Base-by-base conservation (phyloP, 2,329 filamentous ascomycete genomes). In the Apiospora marii region DNA sequence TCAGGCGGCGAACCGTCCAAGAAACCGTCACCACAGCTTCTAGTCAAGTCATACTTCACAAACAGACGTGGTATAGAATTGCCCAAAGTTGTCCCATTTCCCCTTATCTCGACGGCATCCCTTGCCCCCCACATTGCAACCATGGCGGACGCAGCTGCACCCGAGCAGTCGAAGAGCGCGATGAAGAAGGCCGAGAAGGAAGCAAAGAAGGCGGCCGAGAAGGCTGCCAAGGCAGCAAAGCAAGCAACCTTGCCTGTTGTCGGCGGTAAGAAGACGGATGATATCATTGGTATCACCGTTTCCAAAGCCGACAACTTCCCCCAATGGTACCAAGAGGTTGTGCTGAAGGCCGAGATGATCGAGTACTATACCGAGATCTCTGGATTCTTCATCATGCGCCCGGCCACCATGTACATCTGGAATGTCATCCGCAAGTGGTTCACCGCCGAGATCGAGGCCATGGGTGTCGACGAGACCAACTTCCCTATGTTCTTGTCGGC, bases 251-350 rank as follows among this genome's bases (percentile, higher is more conserved):
- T 90, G 70, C 84, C 88, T 37, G 83, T 90, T 34, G 87, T 88
- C 46, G 84, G 88, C 71, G 87, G 61, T 34, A 72, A 72, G 69
- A 74, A 72, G 61, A 78, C 84, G 13, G 89, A 90, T 80, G 89
- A 91, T 75, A 90, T 97, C 76, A 97, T 96, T 78, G 95, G 95
- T 76, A 98, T 98, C 79, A 96, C 95, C 75, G 91, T 93, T 74
- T 88, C 89, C 75, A 98, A 98, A 85, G 87, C 92, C 68, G 92
- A 93, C 68, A 94, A 98, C 85, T 96, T 99, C 82, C 89, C 94
- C 69, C 91, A 92, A 84, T 99, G 96, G 96, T 99, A 99, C 85
- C 94, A 98, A 85, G 96, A 99, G 85, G 94, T 98, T 74, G 93
- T 99, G 72, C 92, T 95, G 80, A 99, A 99, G 89, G 94, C 94